A percentile compares a stretch with the other conserved stretches of the same genome.
Evolutionary conservation across 1,284 basidiomycete genomes (phyloP).

Genomic region (Microbotryum violaceum): DNA sequence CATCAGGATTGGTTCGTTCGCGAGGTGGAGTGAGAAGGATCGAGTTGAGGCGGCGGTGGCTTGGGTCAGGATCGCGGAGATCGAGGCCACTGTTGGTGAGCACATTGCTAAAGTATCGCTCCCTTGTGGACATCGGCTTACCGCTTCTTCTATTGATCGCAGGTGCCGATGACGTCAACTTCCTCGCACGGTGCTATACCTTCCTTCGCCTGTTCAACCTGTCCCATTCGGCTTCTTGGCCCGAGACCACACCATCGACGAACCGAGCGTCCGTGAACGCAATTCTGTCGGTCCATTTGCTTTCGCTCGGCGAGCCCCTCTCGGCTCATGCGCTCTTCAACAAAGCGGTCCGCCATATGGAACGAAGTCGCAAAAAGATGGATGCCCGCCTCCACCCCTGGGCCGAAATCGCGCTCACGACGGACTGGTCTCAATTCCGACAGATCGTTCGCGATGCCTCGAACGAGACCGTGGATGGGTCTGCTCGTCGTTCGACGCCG

Average conservation of each 20-base stretch:
- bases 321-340: slow-evolving; percentile 25
- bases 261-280: slow-evolving; percentile 22
- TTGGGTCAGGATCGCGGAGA: slow-evolving; percentile 33
- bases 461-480: background rate
- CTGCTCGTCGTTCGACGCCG: background rate
- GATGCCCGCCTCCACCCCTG: slow-evolving; percentile 18
- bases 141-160: background rate
- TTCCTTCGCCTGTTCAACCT: slow-evolving; percentile 32
- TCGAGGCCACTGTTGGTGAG: slow-evolving; percentile 30
- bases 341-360: slow-evolving; percentile 10
- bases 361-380: slow-evolving; percentile 16
- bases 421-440: slow-evolving; percentile 19
- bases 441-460: slow-evolving; percentile 7
- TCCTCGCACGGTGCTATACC: slow-evolving; percentile 27
- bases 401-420: slow-evolving; percentile 26
- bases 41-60: slow-evolving; percentile 22
- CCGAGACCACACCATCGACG: slow-evolving; percentile 10
- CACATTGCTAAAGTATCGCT: background rate
- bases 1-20: slow-evolving; percentile 1
- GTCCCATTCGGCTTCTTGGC: slow-evolving; percentile 27
- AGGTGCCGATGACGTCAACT: slow-evolving; percentile 21
- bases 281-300: slow-evolving; percentile 26
- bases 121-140: background rate
- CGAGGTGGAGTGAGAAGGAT: slow-evolving; percentile 1
- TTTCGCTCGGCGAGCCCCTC: slow-evolving; percentile 9